Evolutionary conservation across 805 yeast species (phyloP).

Genomic region (Candida piceae): DNA sequence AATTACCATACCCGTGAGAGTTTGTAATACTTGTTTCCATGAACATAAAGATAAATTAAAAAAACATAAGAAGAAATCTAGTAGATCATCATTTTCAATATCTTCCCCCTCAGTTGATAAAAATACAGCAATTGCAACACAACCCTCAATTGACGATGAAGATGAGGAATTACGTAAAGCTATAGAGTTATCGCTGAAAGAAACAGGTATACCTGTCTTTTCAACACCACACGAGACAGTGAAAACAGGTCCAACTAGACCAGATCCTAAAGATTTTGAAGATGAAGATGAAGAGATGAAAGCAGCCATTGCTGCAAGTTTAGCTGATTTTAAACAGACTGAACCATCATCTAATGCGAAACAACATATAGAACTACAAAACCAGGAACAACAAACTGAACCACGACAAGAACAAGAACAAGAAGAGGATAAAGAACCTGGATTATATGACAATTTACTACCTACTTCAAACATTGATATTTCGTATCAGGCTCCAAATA

Average conservation of each 20-base stretch:
- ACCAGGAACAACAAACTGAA: not conserved
- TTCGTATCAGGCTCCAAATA: not conserved
- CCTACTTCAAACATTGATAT: slow-evolving; percentile 3
- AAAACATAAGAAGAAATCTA: slow-evolving; percentile 18
- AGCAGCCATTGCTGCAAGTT: slow-evolving; percentile 91
- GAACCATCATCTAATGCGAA: too few species aligned
- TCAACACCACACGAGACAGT: slow-evolving; percentile 3
- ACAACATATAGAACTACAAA: too few species aligned
- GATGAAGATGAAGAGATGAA: slow-evolving; percentile 85
- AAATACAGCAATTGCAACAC: too few species aligned
- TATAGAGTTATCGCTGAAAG: slow-evolving; percentile 71
- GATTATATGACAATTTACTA: slow-evolving; percentile 25
- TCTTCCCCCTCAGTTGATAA: too few species aligned
- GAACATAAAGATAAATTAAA: slow-evolving; percentile 42
- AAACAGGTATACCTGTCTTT: slow-evolving; percentile 26
- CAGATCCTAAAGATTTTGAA: slow-evolving; percentile 31
- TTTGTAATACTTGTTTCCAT: slow-evolving; percentile 83
- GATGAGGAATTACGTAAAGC: slow-evolving; percentile 78
- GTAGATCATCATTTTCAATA: slow-evolving; percentile 4
- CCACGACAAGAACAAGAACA: slow-evolving; percentile 1
- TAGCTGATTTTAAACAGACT: slow-evolving; percentile 56
- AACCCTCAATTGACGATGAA: slow-evolving; percentile 43
- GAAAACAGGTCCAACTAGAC: not conserved
- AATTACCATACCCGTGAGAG: slow-evolving; percentile 83
- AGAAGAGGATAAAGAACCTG: slow-evolving; percentile 17